Evolutionary conservation across 257 asterid genomes (phyloP).

Genomic region (Lavandula angustifolia): DNA sequence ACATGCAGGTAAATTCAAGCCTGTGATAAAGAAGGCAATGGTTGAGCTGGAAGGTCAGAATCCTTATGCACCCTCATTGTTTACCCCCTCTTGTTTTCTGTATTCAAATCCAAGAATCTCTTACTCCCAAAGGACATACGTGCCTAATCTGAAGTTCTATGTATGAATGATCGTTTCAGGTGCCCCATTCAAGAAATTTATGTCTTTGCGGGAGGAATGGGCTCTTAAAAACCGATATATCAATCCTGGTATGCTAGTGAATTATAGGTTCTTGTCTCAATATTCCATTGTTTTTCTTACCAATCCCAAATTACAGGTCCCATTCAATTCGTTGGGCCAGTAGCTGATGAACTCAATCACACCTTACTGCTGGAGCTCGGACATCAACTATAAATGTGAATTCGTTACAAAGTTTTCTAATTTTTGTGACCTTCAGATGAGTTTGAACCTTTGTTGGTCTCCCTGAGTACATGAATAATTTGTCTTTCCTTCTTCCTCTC

Average conservation of each 20-base stretch:
- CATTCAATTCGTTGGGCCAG: conserved; percentile 84
- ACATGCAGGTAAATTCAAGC: conserved; percentile 85
- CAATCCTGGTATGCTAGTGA: conserved; percentile 21
- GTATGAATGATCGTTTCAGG: conserved; percentile 44
- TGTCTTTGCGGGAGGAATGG: conserved; percentile 80
- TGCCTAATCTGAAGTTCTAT: background rate
- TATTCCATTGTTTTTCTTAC: background rate
- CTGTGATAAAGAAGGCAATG: conserved; percentile 99
- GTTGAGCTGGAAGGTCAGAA: conserved; percentile 88
- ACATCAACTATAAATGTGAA: conserved; percentile 28
- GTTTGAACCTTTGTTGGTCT: background rate
- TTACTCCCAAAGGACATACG: background rate
- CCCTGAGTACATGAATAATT: background rate
- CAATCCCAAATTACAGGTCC: conserved; percentile 56
- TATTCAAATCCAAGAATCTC: background rate
- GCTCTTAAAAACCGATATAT: conserved; percentile 82
- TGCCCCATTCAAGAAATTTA: conserved; percentile 89
- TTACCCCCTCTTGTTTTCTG: background rate
- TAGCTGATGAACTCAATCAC: conserved; percentile 63
- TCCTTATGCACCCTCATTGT: background rate
- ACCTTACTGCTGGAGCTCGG: conserved; percentile 85
- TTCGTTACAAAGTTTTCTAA: conserved; percentile 14
- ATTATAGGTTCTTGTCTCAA: too few species aligned
- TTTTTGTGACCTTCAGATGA: background rate
- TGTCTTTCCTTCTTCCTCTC: background rate